These are phyloP conservation scores for Pyrenochaeta sp. DNA, from an alignment of 2,329 filamentous ascomycete genomes.

Conservation along the genomic window DNA sequence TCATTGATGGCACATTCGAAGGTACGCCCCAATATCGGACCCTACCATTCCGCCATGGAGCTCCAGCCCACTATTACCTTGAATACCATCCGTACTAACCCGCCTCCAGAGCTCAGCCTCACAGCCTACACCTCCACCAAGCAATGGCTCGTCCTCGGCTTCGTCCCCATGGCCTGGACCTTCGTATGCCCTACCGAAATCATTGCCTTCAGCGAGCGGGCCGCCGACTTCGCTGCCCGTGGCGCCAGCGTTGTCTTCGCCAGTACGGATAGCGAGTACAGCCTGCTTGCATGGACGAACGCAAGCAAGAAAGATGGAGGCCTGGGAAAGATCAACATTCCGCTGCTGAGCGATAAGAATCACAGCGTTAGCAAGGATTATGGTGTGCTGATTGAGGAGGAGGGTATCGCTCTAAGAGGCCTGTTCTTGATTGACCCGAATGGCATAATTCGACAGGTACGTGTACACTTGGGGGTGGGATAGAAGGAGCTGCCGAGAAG, in stretches of 20 bases:
- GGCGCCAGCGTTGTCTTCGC: conserved; percentile 68
- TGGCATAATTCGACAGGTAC: conserved; percentile 62
- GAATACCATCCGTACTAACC: conserved; percentile 13
- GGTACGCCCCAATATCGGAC: conserved; percentile 30
- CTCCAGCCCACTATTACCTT: conserved; percentile 7
- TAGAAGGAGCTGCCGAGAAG: neutral
- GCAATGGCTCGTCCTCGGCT: conserved; percentile 70
- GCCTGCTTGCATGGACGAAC: conserved; percentile 66
- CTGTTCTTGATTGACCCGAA: conserved; percentile 73
- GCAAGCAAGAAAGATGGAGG: conserved; percentile 68
- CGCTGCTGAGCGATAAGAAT: conserved; percentile 69
- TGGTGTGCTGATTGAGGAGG: conserved; percentile 70
- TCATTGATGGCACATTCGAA: conserved; percentile 53
- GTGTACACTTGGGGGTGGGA: conserved; percentile 11
- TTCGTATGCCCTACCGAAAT: conserved; percentile 74
- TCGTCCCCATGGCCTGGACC: conserved; percentile 74
- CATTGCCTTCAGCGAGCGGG: conserved; percentile 69
- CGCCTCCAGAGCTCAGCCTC: conserved; percentile 46
- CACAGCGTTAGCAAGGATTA: conserved; percentile 68
- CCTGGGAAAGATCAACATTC: conserved; percentile 67
- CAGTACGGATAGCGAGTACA: conserved; percentile 69
- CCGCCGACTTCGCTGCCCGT: conserved; percentile 67
- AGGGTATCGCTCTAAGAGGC: conserved; percentile 69
- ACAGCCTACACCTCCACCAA: conserved; percentile 53
- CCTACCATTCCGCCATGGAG: neutral